These are phyloP conservation scores for Coprinopsis strossmayeri DNA, from an alignment of 768 basidiomycete species.

Conservation along the genomic window DNA sequence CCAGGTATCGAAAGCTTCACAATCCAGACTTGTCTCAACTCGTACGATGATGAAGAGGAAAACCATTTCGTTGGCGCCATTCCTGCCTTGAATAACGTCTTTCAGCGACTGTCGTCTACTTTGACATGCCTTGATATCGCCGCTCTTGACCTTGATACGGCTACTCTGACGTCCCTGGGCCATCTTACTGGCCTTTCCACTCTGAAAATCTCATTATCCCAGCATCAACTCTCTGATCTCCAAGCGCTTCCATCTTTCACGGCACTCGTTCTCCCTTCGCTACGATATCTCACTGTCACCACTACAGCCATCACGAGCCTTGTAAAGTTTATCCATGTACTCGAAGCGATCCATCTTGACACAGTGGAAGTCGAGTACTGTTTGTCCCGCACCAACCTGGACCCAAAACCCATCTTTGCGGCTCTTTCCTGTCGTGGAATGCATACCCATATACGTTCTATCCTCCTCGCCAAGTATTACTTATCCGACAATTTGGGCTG, in stretches of 20 bases:
- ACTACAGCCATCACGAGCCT: background rate
- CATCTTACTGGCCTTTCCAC: background rate
- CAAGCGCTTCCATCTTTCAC: background rate
- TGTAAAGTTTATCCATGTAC: background rate
- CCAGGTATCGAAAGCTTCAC: background rate
- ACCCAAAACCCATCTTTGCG: background rate
- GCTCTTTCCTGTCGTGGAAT: no score
- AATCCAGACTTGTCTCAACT: background rate
- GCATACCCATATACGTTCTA: no score
- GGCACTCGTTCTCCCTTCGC: background rate
- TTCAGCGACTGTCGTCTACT: background rate
- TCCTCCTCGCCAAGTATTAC: no score
- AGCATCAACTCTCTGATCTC: background rate
- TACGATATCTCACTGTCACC: background rate
- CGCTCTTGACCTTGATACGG: background rate
- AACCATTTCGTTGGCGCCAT: background rate
- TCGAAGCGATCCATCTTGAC: background rate
- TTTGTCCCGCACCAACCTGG: background rate
- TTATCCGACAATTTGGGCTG: no score
- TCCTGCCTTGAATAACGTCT: background rate
- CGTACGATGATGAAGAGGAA: background rate
- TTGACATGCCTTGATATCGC: background rate
- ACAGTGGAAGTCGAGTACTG: background rate
- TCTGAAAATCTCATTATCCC: background rate
- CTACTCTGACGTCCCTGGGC: background rate